Percentiles rank a stretch among this genome's conserved stretches.
Conservation (phyloP, 352 stramenopile species). For the Globisporangium spiculum region DNA sequence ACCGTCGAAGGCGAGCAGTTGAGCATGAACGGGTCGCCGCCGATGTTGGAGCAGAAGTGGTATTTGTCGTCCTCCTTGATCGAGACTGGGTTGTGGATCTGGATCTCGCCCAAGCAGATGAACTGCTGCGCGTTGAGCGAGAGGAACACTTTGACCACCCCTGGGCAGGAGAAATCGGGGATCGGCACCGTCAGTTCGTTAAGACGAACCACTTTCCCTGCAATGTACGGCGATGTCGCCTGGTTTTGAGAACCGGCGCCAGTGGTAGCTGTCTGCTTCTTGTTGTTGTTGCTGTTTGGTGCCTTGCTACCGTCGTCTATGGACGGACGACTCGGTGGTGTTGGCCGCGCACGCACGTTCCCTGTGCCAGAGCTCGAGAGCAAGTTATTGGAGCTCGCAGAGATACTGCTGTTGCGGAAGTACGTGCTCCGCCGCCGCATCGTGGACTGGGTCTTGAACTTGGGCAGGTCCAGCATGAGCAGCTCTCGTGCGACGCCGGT, state of each 20-base stretch:
- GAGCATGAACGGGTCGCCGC: conserved; percentile 47
- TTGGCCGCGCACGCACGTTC: conserved; percentile 14
- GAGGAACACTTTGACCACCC: conserved; percentile 47
- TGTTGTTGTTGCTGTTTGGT: background rate
- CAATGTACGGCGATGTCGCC: conserved; percentile 33
- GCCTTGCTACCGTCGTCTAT: background rate
- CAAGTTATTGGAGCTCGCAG: conserved; percentile 32
- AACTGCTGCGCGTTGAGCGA: conserved; percentile 79
- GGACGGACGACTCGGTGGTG: conserved; percentile 4
- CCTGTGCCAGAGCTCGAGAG: conserved; percentile 16
- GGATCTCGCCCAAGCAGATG: conserved; percentile 49
- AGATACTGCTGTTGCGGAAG: conserved; percentile 57
- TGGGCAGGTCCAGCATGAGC: conserved; percentile 34
- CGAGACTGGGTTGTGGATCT: conserved; percentile 48
- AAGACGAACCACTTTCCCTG: conserved; percentile 39
- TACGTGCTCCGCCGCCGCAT: conserved; percentile 43
- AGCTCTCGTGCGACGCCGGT: conserved; percentile 39
- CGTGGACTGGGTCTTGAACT: conserved; percentile 43
- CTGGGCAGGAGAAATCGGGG: conserved; percentile 46
- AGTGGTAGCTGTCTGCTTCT: background rate
- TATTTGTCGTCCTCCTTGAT: conserved; percentile 52
- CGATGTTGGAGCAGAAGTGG: conserved; percentile 65
- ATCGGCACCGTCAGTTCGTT: conserved; percentile 54
- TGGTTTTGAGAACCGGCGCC: background rate
- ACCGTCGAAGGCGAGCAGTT: conserved; percentile 55